Evolutionary conservation across 192 early-diverging fungal species (phyloP), one percentile per base, ranked within the genome.

Genomic region (Gaertneriomyces sp.): DNA sequence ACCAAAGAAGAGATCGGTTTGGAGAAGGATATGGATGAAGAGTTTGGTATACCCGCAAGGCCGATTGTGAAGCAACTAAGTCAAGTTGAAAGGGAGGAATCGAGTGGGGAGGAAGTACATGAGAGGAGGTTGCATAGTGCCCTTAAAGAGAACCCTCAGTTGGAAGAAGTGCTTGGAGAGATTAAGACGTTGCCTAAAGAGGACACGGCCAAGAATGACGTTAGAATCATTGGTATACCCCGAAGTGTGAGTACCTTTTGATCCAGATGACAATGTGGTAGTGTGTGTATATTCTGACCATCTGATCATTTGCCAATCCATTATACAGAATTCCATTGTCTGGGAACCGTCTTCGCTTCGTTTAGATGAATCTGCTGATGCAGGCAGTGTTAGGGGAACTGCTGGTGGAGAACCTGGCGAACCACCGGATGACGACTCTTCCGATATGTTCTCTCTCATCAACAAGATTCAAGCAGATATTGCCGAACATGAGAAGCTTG

Each of bases 381-480:
- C 54, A 14, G 54, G 39, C 6, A 39, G 16, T 56, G 16, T 25
- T 12, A n/a, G 39, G 0, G 54, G 39, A 4, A 14, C 54, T 14
- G 38, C 6, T 14, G 54, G 39, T 58, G 49, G 38, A 52, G 33
- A 12, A 17, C 8, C 19, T 33, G 11, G 54, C 9, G 20, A 40
- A 65, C 46, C 58, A 65, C 42, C 56, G 41, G 16, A 55, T 17
- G n/a, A 49, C 47, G 20, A 20, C 49, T 17, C 49, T 5, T 56
- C 54, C 4, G 76, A 81, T 45, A 75, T 79, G 12, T 79, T 69
- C 54, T 16, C 72, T 3, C 61, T 77, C 11, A 76, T 82, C 45
- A 63, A 75, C 52, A 76, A 79, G 55, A 71, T 82, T 16, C 81
- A 82, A 45, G 63, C 58, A 42, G 77, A 79, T 52, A 82, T 82